A percentile compares a stretch with the other conserved stretches of the same genome.
Conservation (phyloP, 192 early-diverging fungal genomes). For the Allomyces macrogynus region DNA sequence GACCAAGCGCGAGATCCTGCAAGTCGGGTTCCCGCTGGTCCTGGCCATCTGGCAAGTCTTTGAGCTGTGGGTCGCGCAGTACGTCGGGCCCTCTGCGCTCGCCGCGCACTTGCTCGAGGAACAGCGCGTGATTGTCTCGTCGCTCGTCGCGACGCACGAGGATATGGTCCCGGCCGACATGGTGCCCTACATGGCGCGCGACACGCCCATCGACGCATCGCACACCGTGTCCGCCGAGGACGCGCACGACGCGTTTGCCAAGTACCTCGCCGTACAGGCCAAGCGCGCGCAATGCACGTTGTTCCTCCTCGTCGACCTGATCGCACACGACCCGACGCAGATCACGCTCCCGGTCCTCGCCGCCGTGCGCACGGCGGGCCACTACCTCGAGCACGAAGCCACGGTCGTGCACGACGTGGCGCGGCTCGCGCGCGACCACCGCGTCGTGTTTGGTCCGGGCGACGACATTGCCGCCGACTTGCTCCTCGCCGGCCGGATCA, state of each 20-base stretch:
- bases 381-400: too few relatives aligned
- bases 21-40: slow-evolving; percentile 23
- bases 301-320: slow-evolving; percentile 26
- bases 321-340: slow-evolving; percentile 10
- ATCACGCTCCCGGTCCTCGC: too few relatives aligned
- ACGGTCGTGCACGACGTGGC: too few relatives aligned
- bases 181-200: too few relatives aligned
- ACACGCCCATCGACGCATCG: too few relatives aligned
- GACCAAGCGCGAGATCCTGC: neutral
- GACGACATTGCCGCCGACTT: too few relatives aligned
- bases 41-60: slow-evolving; percentile 34
- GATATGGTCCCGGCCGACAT: neutral
- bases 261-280: slow-evolving; percentile 10
- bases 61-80: slow-evolving; percentile 26
- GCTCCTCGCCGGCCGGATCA: too few relatives aligned
- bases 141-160: slow-evolving; percentile 11
- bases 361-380: too few relatives aligned
- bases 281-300: slow-evolving; percentile 20
- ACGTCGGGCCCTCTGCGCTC: slow-evolving; percentile 20
- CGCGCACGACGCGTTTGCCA: too few relatives aligned
- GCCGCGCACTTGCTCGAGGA: slow-evolving; percentile 18
- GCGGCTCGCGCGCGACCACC: too few relatives aligned
- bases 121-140: slow-evolving; percentile 18
- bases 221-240: too few relatives aligned
- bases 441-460: too few relatives aligned